phyloP scores from a whole-genome alignment of 306 rosid genomes.

The Arachis stenosperma region DNA sequence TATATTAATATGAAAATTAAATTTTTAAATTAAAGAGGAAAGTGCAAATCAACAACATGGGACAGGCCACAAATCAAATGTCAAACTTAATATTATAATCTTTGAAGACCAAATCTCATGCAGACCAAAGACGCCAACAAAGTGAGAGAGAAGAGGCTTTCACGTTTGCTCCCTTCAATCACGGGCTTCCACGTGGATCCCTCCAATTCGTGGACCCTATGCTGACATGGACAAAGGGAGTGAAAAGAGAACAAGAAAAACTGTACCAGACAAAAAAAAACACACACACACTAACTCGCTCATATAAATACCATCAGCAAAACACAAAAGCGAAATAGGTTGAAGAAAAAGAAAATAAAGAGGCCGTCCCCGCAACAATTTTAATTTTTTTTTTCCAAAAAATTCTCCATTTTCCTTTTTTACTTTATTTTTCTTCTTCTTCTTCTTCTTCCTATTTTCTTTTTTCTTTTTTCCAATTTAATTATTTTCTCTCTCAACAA shows the following conservation, averaged over 20 bases:
- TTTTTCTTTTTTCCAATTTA: no score
- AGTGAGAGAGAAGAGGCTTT: conserved; percentile 49
- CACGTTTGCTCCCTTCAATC: conserved; percentile 61
- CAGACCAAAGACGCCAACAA: neutral
- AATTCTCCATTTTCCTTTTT: neutral
- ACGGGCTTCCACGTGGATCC: conserved; percentile 63
- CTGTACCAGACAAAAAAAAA: neutral
- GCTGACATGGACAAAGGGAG: conserved; percentile 58
- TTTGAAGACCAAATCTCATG: conserved; percentile 17
- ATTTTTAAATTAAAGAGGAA: no score
- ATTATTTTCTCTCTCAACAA: neutral
- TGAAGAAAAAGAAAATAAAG: conserved; percentile 31
- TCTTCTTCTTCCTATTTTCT: neutral
- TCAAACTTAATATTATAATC: neutral
- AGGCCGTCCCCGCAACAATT: conserved; percentile 34
- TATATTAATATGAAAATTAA: no score
- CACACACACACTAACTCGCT: conserved; percentile 8
- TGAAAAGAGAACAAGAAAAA: neutral
- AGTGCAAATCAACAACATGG: neutral
- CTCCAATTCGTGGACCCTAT: conserved; percentile 63
- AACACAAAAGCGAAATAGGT: neutral
- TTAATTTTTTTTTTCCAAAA: neutral
- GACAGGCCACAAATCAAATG: conserved; percentile 31
- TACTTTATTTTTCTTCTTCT: neutral
- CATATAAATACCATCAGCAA: conserved; percentile 17